phyloP scores from a whole-genome alignment of 2,329 filamentous ascomycete species.

The Paramyrothecium sp. region DNA sequence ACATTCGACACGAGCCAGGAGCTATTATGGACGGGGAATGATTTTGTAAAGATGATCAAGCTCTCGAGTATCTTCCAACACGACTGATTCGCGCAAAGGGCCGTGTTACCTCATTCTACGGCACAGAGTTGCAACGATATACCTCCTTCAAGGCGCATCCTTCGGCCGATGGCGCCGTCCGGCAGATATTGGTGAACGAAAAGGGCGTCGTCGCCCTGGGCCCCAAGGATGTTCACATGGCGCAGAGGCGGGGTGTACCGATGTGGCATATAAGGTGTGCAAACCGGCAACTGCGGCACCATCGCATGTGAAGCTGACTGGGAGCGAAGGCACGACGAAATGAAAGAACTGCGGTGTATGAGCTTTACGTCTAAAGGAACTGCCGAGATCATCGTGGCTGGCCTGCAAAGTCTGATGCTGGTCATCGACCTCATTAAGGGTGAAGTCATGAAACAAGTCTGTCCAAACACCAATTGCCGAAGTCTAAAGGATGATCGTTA shows the following conservation, averaged over 20 bases:
- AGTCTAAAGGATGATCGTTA: no score
- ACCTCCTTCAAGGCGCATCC: conserved; percentile 84
- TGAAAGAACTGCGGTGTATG: conserved; percentile 91
- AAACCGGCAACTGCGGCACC: background rate
- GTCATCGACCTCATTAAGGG: conserved; percentile 70
- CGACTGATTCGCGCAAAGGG: conserved; percentile 54
- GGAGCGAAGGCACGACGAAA: conserved; percentile 61
- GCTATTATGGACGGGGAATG: conserved; percentile 89
- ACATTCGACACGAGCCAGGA: conserved; percentile 89
- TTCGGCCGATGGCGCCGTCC: conserved; percentile 71
- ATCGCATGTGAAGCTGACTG: background rate
- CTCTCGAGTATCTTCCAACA: background rate
- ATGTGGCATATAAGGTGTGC: conserved; percentile 83
- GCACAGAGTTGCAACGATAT: conserved; percentile 81
- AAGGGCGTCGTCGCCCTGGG: conserved; percentile 87
- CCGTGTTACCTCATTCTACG: conserved; percentile 84
- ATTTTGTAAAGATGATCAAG: conserved; percentile 61
- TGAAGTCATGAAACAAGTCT: conserved; percentile 64
- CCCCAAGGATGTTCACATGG: conserved; percentile 81
- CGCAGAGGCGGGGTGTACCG: conserved; percentile 75
- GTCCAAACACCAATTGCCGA: background rate
- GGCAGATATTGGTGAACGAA: conserved; percentile 88
- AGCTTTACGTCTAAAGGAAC: conserved; percentile 87
- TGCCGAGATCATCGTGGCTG: conserved; percentile 81
- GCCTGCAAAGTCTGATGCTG: conserved; percentile 84